These are phyloP conservation scores for Penicillium manginii DNA, from an alignment of 495 filamentous ascomycete genomes.

Conservation along the genomic window DNA sequence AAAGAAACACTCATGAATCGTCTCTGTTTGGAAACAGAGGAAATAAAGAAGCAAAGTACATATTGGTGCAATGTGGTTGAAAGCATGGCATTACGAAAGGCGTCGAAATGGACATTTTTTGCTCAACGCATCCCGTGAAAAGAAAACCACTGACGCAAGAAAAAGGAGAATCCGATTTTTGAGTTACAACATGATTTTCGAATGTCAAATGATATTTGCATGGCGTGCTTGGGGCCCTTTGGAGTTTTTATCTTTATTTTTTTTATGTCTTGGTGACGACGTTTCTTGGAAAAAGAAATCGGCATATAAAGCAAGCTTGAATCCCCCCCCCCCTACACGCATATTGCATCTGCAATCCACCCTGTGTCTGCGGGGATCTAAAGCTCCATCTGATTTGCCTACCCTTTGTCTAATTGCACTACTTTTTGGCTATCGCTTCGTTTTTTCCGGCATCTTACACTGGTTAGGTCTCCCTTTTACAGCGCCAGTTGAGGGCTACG, in stretches of 20 bases:
- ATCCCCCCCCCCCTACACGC: not conserved
- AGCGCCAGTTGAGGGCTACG: slow-evolving; percentile 11
- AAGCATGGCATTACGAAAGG: slow-evolving; percentile 36
- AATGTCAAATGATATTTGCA: slow-evolving; percentile 33
- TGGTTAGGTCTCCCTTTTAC: not conserved
- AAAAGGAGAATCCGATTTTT: slow-evolving; percentile 20
- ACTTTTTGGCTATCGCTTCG: slow-evolving; percentile 12
- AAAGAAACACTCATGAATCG: slow-evolving; percentile 15
- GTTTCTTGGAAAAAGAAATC: not conserved
- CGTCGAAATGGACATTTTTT: slow-evolving; percentile 22
- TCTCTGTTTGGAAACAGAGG: slow-evolving; percentile 15
- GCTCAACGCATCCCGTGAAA: not conserved
- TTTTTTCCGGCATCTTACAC: slow-evolving; percentile 11
- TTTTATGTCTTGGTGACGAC: slow-evolving; percentile 6
- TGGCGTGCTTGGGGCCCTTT: slow-evolving; percentile 23
- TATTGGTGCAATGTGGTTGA: slow-evolving; percentile 29
- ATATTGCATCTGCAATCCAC: not conserved
- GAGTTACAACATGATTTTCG: slow-evolving; percentile 23
- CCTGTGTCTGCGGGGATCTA: too few species aligned
- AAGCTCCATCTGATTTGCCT: slow-evolving; percentile 8
- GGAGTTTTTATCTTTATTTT: slow-evolving; percentile 10
- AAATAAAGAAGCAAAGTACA: slow-evolving; percentile 22
- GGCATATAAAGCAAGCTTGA: slow-evolving; percentile 10
- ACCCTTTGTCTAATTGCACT: slow-evolving; percentile 10
- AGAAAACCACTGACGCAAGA: slow-evolving; percentile 14